Base-by-base conservation (phyloP, 257 asterid genomes). In the Solanum corneliomulleri region DNA sequence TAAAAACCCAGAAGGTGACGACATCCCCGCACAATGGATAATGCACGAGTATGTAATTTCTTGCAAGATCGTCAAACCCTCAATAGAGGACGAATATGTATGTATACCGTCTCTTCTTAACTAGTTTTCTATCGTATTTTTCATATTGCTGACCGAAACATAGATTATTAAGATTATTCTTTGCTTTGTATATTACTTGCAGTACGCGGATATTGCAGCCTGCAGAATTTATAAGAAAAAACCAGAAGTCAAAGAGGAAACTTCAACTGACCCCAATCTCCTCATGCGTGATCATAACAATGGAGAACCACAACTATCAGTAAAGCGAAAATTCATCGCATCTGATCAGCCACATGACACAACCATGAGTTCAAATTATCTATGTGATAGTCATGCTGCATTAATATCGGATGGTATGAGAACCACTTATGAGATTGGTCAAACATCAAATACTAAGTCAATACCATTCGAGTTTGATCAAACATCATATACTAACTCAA, bases 31-130 rank as follows among this genome's bases (percentile, higher is more conserved):
- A 15, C 42, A 76, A 11, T 86, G 85, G 85, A 58, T 86, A 15
- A 86, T 86, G 88, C 88, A 86, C 2, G 88, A 86, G 62, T 60
- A 37, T 70, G 84, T 33, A 72, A 56, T 86, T 13, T 13, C 60
- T 6, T 11, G 11, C 3, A 56, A 2, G 7, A 33, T n/a, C 3
- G 13, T 56, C 25, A 16, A 1, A 2, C 2, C 84, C 56, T 75
- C 58, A 75, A 41, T 31, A 2, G 62, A 52, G 60, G 60, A 23
- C 14, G 2, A n/a, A 23, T 5, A 62, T 10, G 70, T 62, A 62
- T 1, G 8, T n/a, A 62, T 62, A 18, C n/a, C 70, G 7, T n/a
- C 31, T 62, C 15, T 23, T 62, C 1, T 60, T 15, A 18, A 49
- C 7, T 23, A 9, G 2, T 23, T 60, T 49, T 47, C 9, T 52